phyloP scores from a whole-genome alignment of 768 basidiomycete genomes.

The Podaxis sp. region DNA sequence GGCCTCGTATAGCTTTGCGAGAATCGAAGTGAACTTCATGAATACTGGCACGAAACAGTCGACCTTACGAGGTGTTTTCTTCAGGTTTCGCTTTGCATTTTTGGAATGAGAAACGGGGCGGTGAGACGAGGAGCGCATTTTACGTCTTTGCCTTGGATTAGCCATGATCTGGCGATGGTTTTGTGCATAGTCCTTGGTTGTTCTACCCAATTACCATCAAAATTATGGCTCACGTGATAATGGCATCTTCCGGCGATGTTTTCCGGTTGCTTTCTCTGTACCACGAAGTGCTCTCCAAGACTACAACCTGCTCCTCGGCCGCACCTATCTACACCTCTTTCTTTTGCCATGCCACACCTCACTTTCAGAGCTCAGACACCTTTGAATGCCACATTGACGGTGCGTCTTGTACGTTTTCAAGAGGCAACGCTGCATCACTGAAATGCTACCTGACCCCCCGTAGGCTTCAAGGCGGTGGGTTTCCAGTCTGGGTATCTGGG shows the following conservation, averaged over 20 bases:
- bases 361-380: slow-evolving; percentile 40
- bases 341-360: slow-evolving; percentile 41
- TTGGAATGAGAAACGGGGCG: slow-evolving; percentile 71
- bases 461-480: slow-evolving; percentile 61
- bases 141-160: slow-evolving; percentile 91
- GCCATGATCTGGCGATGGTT: slow-evolving; percentile 55
- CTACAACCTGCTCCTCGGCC: slow-evolving; percentile 16
- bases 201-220: not conserved
- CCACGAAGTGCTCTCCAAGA: slow-evolving; percentile 21
- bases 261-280: slow-evolving; percentile 25
- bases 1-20: slow-evolving; percentile 71
- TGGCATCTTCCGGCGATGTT: slow-evolving; percentile 30
- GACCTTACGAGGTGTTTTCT: slow-evolving; percentile 73
- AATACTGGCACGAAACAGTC: not conserved
- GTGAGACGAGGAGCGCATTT: slow-evolving; percentile 76
- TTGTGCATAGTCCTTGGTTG: not conserved
- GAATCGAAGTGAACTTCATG: not conserved
- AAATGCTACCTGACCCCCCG: slow-evolving; percentile 13
- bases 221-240: slow-evolving; percentile 18
- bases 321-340: not conserved
- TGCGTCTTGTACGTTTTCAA: slow-evolving; percentile 24
- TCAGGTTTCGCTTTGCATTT: slow-evolving; percentile 71
- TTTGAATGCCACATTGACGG: slow-evolving; percentile 34
- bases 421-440: slow-evolving; percentile 8
- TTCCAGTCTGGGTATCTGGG: slow-evolving; percentile 67